Base-by-base conservation (phyloP, 345 rosid species). In the Heritiera fomes region DNA sequence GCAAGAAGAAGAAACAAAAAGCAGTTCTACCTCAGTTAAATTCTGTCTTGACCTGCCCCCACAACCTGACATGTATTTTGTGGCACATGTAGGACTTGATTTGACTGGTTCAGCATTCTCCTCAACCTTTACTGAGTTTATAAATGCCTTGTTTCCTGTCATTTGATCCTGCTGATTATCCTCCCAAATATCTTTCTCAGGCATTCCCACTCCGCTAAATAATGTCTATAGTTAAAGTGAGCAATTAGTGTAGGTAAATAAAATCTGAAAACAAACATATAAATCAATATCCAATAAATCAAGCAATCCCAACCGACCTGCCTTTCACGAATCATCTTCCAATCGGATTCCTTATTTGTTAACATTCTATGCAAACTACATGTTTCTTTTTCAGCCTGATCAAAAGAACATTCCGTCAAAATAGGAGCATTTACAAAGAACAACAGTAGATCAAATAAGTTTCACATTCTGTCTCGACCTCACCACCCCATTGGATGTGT, bases 341-440 rank as follows among this genome's bases (percentile, higher is more conserved):
- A 88, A 23, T 97, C 99, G 14, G 97, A 91, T 79, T 92, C 98
- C 84, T 98, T 90, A 78, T 92, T 89, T 73, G 97, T 94, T 80
- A 91, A 85, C 75, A 91, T 84, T 82, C 98, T 85, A 60, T 90
- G 88, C 45, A 91, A 82, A 75, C 92, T 90, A 77, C 89, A 84
- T 30, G 80, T 93, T 83, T 92, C 99, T 83, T 89, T 92, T 81
- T 91, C 98, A 82, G 88, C 94, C 98, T 95, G 77, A 65, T 58
- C 23, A 41, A 15, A 34, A 18, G 67, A 75, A 59, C 32, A 70
- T 71, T 71, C 73, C 80, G 62, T 58, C 46, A 60, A 23, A 77
- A 34, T 8, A 18, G 62, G 38, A 41, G 6, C 34, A 61, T 34
- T 71, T 38, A 50, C 15, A 75, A 59, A 32, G 32, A 69, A 80